Evolutionary conservation across 106 monocot species (phyloP).

Genomic region (Apostasia shenzhenica): DNA sequence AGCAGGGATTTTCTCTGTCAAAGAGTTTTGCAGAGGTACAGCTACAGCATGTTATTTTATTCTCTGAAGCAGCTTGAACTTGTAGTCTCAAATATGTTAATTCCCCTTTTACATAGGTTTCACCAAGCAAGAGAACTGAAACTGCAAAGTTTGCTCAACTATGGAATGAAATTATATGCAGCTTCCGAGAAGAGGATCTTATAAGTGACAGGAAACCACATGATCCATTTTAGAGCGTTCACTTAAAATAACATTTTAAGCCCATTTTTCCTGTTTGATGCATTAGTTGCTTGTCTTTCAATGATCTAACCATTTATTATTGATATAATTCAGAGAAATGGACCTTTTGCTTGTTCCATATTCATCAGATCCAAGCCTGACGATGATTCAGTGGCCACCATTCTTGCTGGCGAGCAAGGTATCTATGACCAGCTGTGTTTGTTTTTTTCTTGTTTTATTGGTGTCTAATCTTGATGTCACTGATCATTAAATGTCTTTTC

Average conservation of each 20-base stretch:
- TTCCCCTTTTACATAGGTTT: conserved; percentile 2
- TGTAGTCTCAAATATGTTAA: background rate
- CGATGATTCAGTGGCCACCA: conserved; percentile 70
- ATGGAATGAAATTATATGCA: conserved; percentile 73
- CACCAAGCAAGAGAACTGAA: conserved; percentile 16
- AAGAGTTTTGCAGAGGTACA: conserved; percentile 31
- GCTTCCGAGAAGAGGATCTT: conserved; percentile 74
- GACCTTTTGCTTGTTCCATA: conserved; percentile 73
- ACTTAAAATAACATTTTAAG: too few species aligned
- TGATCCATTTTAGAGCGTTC: too few species aligned
- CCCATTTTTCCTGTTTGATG: background rate
- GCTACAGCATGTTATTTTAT: background rate
- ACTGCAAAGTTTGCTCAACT: conserved; percentile 73
- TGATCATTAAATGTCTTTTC: background rate
- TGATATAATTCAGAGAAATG: conserved; percentile 42
- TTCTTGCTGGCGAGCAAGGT: conserved; percentile 94
- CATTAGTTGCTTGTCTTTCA: background rate
- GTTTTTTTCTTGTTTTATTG: background rate
- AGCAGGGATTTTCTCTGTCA: conserved; percentile 29
- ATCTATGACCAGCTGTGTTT: background rate
- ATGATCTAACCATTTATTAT: background rate
- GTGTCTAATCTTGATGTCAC: background rate
- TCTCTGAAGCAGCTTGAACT: background rate
- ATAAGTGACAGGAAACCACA: conserved; percentile 43
- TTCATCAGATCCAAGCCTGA: conserved; percentile 45